Percentiles rank a stretch among this genome's conserved stretches.
Conservation (phyloP, 192 early-diverging fungal genomes). For the Coemansia sp. region DNA sequence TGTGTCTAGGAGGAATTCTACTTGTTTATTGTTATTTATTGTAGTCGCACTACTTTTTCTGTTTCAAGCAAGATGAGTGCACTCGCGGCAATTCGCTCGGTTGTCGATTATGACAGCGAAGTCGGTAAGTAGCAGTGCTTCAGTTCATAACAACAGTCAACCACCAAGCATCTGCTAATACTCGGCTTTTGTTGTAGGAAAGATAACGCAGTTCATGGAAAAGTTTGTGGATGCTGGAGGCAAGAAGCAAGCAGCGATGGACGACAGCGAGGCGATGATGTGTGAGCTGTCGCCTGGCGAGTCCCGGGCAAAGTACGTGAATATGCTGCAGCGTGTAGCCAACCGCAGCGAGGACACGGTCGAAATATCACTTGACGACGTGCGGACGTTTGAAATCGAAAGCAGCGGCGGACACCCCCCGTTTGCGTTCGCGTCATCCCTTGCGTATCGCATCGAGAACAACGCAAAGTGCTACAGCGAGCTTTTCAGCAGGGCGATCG, state of each 20-base stretch:
- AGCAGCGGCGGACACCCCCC: constrained; percentile 27
- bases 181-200: constrained; percentile 2
- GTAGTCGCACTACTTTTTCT: neutral
- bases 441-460: constrained; percentile 67
- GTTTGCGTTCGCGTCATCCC: constrained; percentile 38
- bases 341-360: constrained; percentile 62
- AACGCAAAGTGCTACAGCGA: constrained; percentile 88
- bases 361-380: constrained; percentile 67
- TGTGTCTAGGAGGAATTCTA: neutral
- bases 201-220: constrained; percentile 38
- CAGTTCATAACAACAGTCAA: neutral
- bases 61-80: constrained; percentile 34
- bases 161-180: neutral
- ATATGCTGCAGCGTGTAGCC: constrained; percentile 61
- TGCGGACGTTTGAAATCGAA: constrained; percentile 54
- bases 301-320: constrained; percentile 47
- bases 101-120: constrained; percentile 47
- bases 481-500: constrained; percentile 76
- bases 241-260: constrained; percentile 26
- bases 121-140: constrained; percentile 20
- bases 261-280: constrained; percentile 10
- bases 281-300: constrained; percentile 20
- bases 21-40: too few relatives aligned
- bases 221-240: constrained; percentile 30
- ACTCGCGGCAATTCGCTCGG: constrained; percentile 41